Evolutionary conservation across 2,329 filamentous ascomycete genomes (phyloP).

Genomic region (Colletotrichum limetticola): DNA sequence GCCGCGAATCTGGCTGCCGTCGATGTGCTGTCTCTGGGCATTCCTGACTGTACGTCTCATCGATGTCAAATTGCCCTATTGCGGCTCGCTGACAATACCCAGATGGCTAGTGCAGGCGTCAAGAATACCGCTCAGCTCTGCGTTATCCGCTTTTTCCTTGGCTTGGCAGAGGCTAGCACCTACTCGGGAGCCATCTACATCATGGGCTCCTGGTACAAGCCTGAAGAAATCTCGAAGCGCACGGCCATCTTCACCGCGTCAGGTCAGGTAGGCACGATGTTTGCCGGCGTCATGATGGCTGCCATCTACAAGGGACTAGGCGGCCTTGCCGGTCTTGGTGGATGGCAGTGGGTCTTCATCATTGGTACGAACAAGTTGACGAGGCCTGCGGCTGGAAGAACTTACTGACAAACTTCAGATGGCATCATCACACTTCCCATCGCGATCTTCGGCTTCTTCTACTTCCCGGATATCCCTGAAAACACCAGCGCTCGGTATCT

Average conservation of each 20-base stretch:
- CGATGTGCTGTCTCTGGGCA: conserved; percentile 60
- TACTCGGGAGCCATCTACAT: conserved; percentile 55
- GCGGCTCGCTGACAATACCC: neutral
- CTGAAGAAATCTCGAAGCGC: conserved; percentile 69
- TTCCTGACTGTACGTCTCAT: neutral
- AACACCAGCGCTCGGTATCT: conserved; percentile 47
- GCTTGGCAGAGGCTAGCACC: conserved; percentile 50
- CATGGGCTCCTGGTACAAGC: conserved; percentile 67
- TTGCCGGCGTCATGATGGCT: conserved; percentile 66
- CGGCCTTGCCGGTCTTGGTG: conserved; percentile 56
- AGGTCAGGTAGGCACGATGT: conserved; percentile 69
- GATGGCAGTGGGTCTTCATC: conserved; percentile 61
- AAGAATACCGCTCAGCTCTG: conserved; percentile 45
- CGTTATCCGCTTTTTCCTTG: conserved; percentile 53
- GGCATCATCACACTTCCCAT: conserved; percentile 64
- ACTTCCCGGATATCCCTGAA: conserved; percentile 61
- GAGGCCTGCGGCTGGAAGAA: too few species aligned
- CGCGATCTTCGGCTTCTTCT: conserved; percentile 60
- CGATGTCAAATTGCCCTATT: neutral
- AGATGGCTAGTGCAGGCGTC: conserved; percentile 39
- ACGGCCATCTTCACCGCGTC: conserved; percentile 72
- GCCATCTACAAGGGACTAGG: conserved; percentile 51
- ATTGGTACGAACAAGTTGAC: conserved; percentile 1
- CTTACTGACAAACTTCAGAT: conserved; percentile 43
- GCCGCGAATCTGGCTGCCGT: conserved; percentile 59